A percentile compares a stretch with the other conserved stretches of the same genome.
Evolutionary conservation across 345 rosid species (phyloP).

Genomic region (Leavenworthia alabamica): DNA sequence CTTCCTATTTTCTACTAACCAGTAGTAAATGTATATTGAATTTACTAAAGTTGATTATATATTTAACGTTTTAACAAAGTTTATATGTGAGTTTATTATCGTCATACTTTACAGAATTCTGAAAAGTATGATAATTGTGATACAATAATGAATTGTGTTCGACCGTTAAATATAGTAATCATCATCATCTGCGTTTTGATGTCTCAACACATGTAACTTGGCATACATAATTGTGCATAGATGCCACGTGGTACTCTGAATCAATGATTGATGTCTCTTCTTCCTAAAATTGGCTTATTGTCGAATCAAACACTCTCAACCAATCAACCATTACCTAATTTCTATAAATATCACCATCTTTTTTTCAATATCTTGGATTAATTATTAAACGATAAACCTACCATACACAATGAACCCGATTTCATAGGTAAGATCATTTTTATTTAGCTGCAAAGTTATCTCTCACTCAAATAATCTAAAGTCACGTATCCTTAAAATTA

Average conservation of each 20-base stretch:
- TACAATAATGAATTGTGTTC: not conserved
- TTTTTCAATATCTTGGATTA: not conserved
- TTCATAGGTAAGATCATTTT: no score
- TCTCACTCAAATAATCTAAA: not conserved
- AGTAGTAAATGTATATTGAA: no score
- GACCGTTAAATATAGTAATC: not conserved
- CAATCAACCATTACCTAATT: not conserved
- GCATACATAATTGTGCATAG: no score
- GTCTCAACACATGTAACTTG: not conserved
- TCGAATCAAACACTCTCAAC: no score
- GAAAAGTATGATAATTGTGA: not conserved
- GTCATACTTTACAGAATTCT: no score
- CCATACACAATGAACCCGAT: no score
- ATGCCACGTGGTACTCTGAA: conserved; percentile 24
- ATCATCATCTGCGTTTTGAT: conserved; percentile 3
- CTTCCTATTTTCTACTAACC: not conserved
- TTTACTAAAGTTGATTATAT: no score
- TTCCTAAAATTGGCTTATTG: not conserved
- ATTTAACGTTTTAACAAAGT: not conserved
- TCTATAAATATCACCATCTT: not conserved
- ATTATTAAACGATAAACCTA: no score
- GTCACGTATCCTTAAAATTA: not conserved
- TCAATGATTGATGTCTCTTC: not conserved
- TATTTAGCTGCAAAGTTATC: not conserved
- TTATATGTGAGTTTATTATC: no score